Evolutionary conservation across 108 stramenopile genomes (phyloP).

Genomic region (Cyclotella distinguenda): DNA sequence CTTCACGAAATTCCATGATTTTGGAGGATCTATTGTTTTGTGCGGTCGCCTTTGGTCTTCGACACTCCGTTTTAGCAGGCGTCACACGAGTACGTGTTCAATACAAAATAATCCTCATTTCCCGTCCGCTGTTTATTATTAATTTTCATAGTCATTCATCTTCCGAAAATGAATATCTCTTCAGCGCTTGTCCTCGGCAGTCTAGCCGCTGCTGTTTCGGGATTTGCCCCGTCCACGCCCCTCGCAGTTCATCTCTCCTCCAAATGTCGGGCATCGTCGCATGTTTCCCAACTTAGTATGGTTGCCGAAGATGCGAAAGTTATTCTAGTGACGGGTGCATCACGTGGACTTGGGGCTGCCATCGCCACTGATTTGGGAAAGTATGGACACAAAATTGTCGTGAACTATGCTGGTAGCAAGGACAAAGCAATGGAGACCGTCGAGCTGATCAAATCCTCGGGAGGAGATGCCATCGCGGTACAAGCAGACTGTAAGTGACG

Average conservation of each 20-base stretch:
- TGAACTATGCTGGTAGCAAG: constrained; percentile 91
- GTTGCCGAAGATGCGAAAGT: constrained; percentile 86
- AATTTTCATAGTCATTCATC: not conserved
- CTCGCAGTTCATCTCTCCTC: constrained; percentile 23
- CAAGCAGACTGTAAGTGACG: constrained; percentile 82
- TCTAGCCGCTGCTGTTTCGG: constrained; percentile 30
- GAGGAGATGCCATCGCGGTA: constrained; percentile 83
- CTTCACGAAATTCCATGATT: too few relatives aligned
- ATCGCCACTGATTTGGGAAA: constrained; percentile 91
- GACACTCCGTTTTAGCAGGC: too few relatives aligned
- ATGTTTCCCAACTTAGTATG: constrained; percentile 59
- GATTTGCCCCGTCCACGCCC: constrained; percentile 38
- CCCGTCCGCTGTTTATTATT: too few relatives aligned
- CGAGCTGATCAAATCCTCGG: constrained; percentile 73
- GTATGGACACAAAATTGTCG: constrained; percentile 89
- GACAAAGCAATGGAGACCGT: constrained; percentile 83
- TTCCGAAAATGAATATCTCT: constrained; percentile 29
- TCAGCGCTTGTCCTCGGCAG: constrained; percentile 29
- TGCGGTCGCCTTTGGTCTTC: too few relatives aligned
- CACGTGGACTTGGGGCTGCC: constrained; percentile 90
- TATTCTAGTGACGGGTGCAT: constrained; percentile 90
- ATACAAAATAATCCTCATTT: too few relatives aligned
- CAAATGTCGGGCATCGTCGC: constrained; percentile 14
- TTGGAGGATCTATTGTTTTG: too few relatives aligned
- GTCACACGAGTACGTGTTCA: too few relatives aligned